phyloP scores from a whole-genome alignment of 2,329 filamentous ascomycete genomes.

The Fusarium sp. region DNA sequence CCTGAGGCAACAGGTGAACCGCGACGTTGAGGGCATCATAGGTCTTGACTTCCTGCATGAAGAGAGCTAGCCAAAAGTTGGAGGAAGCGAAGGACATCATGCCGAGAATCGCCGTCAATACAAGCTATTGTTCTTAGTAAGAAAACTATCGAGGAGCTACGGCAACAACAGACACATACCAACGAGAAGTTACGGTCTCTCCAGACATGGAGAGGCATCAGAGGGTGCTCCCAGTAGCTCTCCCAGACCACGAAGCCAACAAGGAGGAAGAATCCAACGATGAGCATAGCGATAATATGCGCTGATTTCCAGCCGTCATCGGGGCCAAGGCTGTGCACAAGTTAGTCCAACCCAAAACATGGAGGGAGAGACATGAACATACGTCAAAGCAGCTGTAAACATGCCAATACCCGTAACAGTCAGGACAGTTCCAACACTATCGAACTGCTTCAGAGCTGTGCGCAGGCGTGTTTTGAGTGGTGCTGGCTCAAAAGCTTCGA shows the following conservation, averaged over 20 bases:
- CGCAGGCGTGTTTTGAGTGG: conserved; percentile 31
- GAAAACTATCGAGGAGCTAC: not conserved
- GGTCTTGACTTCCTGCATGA: conserved; percentile 68
- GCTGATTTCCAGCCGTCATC: conserved; percentile 70
- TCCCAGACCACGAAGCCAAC: conserved; percentile 72
- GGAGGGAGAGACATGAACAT: conserved; percentile 40
- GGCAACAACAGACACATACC: conserved; percentile 49
- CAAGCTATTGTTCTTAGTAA: conserved; percentile 53
- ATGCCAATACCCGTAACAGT: conserved; percentile 73
- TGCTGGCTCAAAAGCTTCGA: conserved; percentile 55
- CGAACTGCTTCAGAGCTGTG: conserved; percentile 64
- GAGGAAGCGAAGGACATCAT: conserved; percentile 71
- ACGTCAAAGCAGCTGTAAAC: conserved; percentile 71
- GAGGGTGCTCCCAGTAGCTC: conserved; percentile 57
- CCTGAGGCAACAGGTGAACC: conserved; percentile 73
- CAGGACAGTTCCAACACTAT: conserved; percentile 68
- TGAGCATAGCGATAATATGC: conserved; percentile 71
- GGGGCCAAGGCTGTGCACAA: conserved; percentile 63
- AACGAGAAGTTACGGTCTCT: conserved; percentile 72
- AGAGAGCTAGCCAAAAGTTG: conserved; percentile 72
- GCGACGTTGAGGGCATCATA: conserved; percentile 68
- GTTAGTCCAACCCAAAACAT: conserved; percentile 7
- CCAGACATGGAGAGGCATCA: conserved; percentile 68
- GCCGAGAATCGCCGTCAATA: conserved; percentile 66
- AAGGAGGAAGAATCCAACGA: conserved; percentile 68